Conservation (phyloP, 1,284 basidiomycete genomes). For the Leccinum huronense region DNA sequence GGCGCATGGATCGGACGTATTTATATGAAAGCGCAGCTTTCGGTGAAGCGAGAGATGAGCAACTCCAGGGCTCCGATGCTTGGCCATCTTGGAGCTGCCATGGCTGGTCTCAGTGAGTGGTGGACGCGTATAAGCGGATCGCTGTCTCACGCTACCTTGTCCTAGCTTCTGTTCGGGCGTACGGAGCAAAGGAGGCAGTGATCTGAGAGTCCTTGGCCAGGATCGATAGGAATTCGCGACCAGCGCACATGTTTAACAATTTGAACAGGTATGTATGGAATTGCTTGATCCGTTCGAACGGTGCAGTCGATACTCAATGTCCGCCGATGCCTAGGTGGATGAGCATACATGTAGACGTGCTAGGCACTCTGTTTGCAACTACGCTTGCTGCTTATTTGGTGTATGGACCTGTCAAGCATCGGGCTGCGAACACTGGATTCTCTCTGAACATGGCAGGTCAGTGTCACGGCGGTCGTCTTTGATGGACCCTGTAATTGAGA, state of each 20-base stretch:
- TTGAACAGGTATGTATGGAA: constrained; percentile 42
- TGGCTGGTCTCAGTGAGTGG: constrained; percentile 57
- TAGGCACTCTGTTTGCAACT: constrained; percentile 22
- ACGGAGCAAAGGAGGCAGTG: constrained; percentile 2
- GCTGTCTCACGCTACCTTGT: neutral
- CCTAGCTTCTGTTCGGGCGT: constrained; percentile 5
- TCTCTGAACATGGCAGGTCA: constrained; percentile 50
- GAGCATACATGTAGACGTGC: constrained; percentile 49
- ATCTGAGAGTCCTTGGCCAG: constrained; percentile 2
- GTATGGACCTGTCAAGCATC: constrained; percentile 1
- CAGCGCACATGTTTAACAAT: constrained; percentile 51
- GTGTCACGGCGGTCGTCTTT: neutral
- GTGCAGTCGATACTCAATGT: neutral
- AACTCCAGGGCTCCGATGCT: constrained; percentile 46
- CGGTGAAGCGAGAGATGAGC: constrained; percentile 47
- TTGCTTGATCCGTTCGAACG: neutral
- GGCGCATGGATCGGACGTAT: constrained; percentile 45
- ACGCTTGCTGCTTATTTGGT: constrained; percentile 1
- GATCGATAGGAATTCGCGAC: constrained; percentile 23
- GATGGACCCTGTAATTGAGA: neutral
- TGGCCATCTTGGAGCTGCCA: constrained; percentile 39
- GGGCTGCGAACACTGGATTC: constrained; percentile 12
- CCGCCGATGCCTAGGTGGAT: constrained; percentile 45
- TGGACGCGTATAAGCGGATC: constrained; percentile 14
- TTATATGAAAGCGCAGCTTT: constrained; percentile 44